Percentiles rank a stretch among this genome's conserved stretches.
These are phyloP conservation scores for Phytophthora nicotianae DNA, from an alignment of 352 stramenopile species.

Conservation along the genomic window DNA sequence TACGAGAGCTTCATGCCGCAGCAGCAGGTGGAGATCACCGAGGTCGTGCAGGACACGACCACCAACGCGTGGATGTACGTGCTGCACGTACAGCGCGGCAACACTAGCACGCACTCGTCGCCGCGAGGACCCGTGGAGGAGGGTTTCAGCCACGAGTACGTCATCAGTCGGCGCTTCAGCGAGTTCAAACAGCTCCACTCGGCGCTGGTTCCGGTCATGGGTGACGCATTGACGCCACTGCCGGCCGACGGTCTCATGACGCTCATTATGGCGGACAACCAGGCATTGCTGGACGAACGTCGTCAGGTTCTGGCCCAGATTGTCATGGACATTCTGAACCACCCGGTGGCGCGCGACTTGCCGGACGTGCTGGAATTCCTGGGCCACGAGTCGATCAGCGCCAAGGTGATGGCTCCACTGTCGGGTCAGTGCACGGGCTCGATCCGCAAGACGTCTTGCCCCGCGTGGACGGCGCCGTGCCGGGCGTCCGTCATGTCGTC, in stretches of 20 bases:
- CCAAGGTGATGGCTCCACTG: conserved; percentile 41
- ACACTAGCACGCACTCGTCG: conserved; percentile 40
- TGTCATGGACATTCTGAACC: conserved; percentile 63
- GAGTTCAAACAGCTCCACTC: conserved; percentile 77
- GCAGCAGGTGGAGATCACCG: conserved; percentile 65
- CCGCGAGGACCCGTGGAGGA: conserved; percentile 39
- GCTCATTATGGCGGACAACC: conserved; percentile 73
- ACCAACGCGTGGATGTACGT: conserved; percentile 73
- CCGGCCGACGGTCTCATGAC: conserved; percentile 64
- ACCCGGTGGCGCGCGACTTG: conserved; percentile 55
- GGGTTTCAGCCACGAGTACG: conserved; percentile 49
- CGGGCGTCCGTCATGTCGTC: conserved; percentile 20
- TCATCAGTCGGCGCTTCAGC: conserved; percentile 66
- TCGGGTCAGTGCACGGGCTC: conserved; percentile 62
- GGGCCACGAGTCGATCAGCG: conserved; percentile 55
- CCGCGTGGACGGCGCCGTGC: conserved; percentile 52
- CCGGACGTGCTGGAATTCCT: conserved; percentile 74
- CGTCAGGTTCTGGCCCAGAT: conserved; percentile 65
- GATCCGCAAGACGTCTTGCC: conserved; percentile 76
- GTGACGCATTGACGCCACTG: conserved; percentile 50
- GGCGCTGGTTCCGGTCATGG: conserved; percentile 54
- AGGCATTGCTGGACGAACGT: conserved; percentile 69
- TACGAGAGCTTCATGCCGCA: conserved; percentile 78
- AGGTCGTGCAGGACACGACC: conserved; percentile 62
- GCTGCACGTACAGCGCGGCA: conserved; percentile 51